phyloP scores from a whole-genome alignment of 2,329 filamentous ascomycete species.

The Aspergillus niger region DNA sequence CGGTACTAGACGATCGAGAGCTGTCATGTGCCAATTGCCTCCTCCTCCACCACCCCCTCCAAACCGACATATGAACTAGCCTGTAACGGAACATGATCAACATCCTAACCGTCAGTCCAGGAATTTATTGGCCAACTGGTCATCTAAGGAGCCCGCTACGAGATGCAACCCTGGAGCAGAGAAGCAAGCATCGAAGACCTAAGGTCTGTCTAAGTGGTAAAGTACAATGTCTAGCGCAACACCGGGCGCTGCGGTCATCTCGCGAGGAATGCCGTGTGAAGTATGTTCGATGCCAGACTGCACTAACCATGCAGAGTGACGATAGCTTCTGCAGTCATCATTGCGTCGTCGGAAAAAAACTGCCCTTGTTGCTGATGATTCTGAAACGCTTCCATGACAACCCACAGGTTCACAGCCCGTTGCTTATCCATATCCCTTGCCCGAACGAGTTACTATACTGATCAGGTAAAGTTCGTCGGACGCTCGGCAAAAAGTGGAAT shows the following conservation, averaged over 20 bases:
- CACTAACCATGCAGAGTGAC: background rate
- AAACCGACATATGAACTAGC: background rate
- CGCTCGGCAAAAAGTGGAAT: constrained; percentile 12
- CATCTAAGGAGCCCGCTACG: background rate
- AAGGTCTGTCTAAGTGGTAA: background rate
- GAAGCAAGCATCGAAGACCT: background rate
- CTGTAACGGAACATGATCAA: background rate
- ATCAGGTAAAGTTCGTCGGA: constrained; percentile 11
- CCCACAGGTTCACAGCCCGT: background rate
- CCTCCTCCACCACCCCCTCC: background rate
- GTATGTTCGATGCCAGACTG: background rate
- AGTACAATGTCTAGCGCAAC: background rate
- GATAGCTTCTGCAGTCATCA: constrained; percentile 1
- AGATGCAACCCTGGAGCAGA: no score
- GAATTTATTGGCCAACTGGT: background rate
- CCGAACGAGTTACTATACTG: background rate
- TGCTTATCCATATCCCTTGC: background rate
- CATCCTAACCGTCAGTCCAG: background rate
- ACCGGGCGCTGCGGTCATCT: background rate
- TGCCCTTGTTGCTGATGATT: background rate
- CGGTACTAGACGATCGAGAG: background rate
- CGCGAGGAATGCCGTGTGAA: background rate
- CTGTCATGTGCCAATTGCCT: background rate
- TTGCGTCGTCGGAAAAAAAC: background rate
- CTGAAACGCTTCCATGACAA: constrained; percentile 3